Percentiles rank a stretch among this genome's conserved stretches.
These are phyloP conservation scores for Entomophthora muscae DNA, from an alignment of 371 early-diverging fungal genomes.

Conservation along the genomic window DNA sequence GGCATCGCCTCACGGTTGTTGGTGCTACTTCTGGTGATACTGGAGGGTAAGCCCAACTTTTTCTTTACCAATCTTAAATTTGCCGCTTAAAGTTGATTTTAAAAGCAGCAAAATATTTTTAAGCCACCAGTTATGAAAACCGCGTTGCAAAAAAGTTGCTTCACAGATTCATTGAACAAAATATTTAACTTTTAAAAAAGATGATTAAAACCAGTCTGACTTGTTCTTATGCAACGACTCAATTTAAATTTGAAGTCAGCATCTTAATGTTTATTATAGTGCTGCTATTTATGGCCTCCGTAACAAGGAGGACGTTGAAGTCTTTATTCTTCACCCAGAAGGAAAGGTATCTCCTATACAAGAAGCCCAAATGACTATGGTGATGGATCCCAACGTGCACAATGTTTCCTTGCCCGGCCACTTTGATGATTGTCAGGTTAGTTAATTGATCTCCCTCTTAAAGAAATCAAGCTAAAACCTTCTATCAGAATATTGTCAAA, in stretches of 20 bases:
- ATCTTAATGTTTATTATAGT: no score
- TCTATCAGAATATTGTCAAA: conserved; percentile 64
- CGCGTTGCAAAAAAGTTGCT: no score
- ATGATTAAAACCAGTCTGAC: no score
- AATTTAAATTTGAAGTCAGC: no score
- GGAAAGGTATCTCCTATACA: conserved; percentile 85
- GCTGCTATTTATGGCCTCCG: conserved; percentile 95
- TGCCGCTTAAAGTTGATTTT: background rate
- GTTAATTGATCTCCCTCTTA: background rate
- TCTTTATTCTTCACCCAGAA: conserved; percentile 84
- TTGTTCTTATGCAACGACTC: no score
- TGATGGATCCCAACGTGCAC: conserved; percentile 80
- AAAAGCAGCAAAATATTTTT: no score
- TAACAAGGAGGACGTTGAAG: conserved; percentile 77
- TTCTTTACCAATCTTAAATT: background rate
- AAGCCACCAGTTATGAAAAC: no score
- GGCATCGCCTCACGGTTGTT: conserved; percentile 59
- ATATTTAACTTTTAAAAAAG: no score
- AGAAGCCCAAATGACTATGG: conserved; percentile 95
- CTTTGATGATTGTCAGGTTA: conserved; percentile 89
- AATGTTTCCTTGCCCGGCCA: conserved; percentile 82
- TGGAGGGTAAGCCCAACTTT: conserved; percentile 60
- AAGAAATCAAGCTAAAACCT: background rate
- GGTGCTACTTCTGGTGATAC: conserved; percentile 98
- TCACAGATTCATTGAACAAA: no score